phyloP scores from a whole-genome alignment of 192 early-diverging fungal genomes.

The Linnemannia elongata region DNA sequence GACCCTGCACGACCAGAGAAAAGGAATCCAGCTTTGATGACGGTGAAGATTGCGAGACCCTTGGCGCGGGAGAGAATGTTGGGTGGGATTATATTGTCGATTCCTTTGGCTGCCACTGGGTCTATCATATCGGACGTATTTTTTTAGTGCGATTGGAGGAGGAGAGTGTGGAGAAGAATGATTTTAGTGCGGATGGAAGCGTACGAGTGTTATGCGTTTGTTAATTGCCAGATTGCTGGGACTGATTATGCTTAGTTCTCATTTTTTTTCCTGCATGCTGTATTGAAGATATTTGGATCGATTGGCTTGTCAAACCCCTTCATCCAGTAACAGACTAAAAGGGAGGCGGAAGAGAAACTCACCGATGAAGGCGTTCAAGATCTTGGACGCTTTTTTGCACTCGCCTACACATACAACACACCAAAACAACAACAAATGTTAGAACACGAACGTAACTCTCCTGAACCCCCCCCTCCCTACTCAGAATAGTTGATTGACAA shows the following conservation, averaged over 20 bases:
- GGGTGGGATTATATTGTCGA: slow-evolving; percentile 78
- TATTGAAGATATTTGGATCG: no score
- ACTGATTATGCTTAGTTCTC: no score
- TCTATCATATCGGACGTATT: slow-evolving; percentile 9
- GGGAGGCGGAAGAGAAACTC: slow-evolving; percentile 5
- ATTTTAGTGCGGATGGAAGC: no score
- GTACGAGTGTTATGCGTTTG: no score
- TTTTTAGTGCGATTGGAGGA: neutral
- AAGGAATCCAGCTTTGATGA: slow-evolving; percentile 94
- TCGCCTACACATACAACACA: slow-evolving; percentile 42
- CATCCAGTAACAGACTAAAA: neutral
- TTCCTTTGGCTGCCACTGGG: slow-evolving; percentile 57
- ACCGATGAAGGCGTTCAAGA: slow-evolving; percentile 66
- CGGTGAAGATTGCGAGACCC: slow-evolving; percentile 95
- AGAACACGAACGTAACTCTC: no score
- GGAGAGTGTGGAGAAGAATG: neutral
- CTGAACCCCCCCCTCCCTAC: no score
- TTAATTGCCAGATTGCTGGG: no score
- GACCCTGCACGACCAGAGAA: slow-evolving; percentile 92
- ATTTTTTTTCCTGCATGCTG: no score
- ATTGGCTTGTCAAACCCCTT: neutral
- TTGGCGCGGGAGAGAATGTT: slow-evolving; percentile 80
- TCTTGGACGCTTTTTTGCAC: slow-evolving; percentile 65
- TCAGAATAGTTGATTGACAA: no score
- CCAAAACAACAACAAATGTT: neutral